These are phyloP conservation scores for Kwoniella dejecticola DNA, from an alignment of 768 basidiomycete species.

Conservation along the genomic window DNA sequence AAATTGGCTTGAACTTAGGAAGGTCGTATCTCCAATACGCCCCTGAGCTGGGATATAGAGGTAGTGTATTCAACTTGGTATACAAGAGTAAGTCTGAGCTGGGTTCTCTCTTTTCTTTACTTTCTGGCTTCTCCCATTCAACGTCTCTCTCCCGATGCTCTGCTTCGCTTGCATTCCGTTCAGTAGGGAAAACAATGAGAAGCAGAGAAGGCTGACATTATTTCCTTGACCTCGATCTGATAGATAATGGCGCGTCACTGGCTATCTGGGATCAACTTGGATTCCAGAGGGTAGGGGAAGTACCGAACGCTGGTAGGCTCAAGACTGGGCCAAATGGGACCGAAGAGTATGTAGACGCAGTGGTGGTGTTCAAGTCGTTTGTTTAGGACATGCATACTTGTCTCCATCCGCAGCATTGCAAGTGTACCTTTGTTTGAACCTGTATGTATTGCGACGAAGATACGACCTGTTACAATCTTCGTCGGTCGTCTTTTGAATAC, in stretches of 20 bases:
- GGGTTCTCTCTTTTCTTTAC: background rate
- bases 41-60: constrained; percentile 63
- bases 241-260: constrained; percentile 66
- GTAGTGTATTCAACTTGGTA: constrained; percentile 79
- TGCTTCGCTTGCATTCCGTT: too few relatives aligned
- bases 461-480: too few relatives aligned
- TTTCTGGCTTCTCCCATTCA: too few relatives aligned
- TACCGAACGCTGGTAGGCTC: constrained; percentile 65
- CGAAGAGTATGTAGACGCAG: constrained; percentile 88
- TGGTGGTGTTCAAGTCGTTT: constrained; percentile 80
- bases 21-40: constrained; percentile 78
- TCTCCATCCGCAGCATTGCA: background rate
- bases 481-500: background rate
- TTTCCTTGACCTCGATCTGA: background rate
- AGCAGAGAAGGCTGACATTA: too few relatives aligned
- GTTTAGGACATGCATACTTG: constrained; percentile 22
- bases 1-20: constrained; percentile 72
- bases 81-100: constrained; percentile 63
- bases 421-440: background rate
- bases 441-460: too few relatives aligned
- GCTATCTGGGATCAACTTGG: constrained; percentile 77
- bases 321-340: constrained; percentile 65
- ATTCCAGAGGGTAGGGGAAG: constrained; percentile 75
- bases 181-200: too few relatives aligned
- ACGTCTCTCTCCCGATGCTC: too few relatives aligned